These are phyloP conservation scores for Pichia sp. DNA, from an alignment of 1,139 yeast genomes.

Conservation along the genomic window DNA sequence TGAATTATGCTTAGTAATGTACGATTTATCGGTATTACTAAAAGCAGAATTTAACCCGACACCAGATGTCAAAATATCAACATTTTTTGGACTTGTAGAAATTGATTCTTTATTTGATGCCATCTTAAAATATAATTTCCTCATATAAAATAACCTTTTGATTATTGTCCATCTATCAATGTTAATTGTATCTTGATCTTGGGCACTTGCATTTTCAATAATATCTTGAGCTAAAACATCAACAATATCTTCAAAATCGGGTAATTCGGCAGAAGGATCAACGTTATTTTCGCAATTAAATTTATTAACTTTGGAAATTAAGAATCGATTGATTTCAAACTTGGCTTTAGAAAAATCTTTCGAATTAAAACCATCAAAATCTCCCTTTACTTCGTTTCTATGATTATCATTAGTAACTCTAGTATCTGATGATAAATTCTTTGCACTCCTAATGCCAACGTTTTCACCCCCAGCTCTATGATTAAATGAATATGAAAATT, in stretches of 20 bases:
- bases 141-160: constrained; percentile 63
- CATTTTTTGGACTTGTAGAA: background rate
- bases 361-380: constrained; percentile 41
- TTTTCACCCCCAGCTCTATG: constrained; percentile 86
- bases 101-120: background rate
- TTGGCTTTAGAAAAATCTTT: constrained; percentile 42
- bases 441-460: constrained; percentile 75
- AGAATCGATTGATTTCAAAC: constrained; percentile 46
- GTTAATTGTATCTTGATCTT: constrained; percentile 27
- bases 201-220: constrained; percentile 24
- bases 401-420: constrained; percentile 67
- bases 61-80: background rate
- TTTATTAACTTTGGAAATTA: constrained; percentile 32
- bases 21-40: background rate
- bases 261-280: constrained; percentile 31
- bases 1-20: background rate
- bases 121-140: constrained; percentile 37
- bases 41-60: background rate
- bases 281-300: constrained; percentile 32
- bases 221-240: constrained; percentile 46
- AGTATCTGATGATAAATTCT: constrained; percentile 72
- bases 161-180: constrained; percentile 61
- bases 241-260: constrained; percentile 49
- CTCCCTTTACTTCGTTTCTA: constrained; percentile 66
- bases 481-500: constrained; percentile 64